A percentile compares a stretch with the other conserved stretches of the same genome.
These are phyloP conservation scores for Penicillium sclerotigenum DNA, from an alignment of 2,329 filamentous ascomycete species.

Conservation along the genomic window DNA sequence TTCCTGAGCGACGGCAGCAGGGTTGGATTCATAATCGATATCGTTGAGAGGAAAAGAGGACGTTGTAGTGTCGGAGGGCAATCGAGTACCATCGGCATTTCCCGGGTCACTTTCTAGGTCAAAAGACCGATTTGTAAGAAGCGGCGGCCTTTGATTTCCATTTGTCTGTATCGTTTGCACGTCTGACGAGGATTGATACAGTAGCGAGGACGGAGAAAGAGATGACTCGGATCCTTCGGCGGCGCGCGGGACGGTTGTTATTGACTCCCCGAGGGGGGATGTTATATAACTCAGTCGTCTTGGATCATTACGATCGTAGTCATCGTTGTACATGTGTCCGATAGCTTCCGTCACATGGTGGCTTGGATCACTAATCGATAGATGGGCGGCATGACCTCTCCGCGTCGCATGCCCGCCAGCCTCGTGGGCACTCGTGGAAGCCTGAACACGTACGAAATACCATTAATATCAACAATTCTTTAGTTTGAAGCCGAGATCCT, in stretches of 20 bases:
- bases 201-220: slow-evolving; percentile 28
- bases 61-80: slow-evolving; percentile 55
- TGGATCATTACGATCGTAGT: slow-evolving; percentile 58
- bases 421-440: slow-evolving; percentile 42
- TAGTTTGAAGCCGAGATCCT: background rate
- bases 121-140: slow-evolving; percentile 28
- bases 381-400: slow-evolving; percentile 58
- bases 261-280: slow-evolving; percentile 45
- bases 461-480: slow-evolving; percentile 6
- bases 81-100: slow-evolving; percentile 53
- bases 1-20: slow-evolving; percentile 86
- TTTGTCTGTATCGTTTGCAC: slow-evolving; percentile 29
- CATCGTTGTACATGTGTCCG: slow-evolving; percentile 82
- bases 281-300: slow-evolving; percentile 74
- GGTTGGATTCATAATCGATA: slow-evolving; percentile 84
- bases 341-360: slow-evolving; percentile 95
- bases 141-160: slow-evolving; percentile 31
- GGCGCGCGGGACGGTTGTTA: slow-evolving; percentile 38
- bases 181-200: slow-evolving; percentile 36
- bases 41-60: slow-evolving; percentile 72
- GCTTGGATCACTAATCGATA: slow-evolving; percentile 78
- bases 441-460: slow-evolving; percentile 28
- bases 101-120: slow-evolving; percentile 51
- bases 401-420: slow-evolving; percentile 50
- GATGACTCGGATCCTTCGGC: slow-evolving; percentile 28